A percentile compares a stretch with the other conserved stretches of the same genome.
phyloP scores from a whole-genome alignment of 2,329 filamentous ascomycete genomes.

The Hymenotorrendiella dingleyae region DNA sequence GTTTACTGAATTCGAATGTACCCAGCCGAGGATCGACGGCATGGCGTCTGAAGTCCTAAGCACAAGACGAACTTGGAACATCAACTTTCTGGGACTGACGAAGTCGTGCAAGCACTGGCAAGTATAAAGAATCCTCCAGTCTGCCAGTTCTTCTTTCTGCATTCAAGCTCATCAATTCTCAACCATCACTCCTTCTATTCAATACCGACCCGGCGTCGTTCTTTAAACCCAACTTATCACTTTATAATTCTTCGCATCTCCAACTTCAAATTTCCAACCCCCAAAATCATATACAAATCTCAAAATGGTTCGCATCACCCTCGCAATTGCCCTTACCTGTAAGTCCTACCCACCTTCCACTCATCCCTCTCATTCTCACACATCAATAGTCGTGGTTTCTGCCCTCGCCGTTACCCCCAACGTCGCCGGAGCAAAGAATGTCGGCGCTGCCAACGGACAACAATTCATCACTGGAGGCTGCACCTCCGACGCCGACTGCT shows the following conservation, averaged over 20 bases:
- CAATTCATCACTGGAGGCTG: conserved; percentile 37
- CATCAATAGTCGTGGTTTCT: conserved; percentile 26
- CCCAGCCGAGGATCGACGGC: too few relatives aligned
- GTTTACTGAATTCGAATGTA: too few relatives aligned
- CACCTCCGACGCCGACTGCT: conserved; percentile 31
- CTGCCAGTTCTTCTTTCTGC: conserved; percentile 4
- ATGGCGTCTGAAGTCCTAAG: too few relatives aligned
- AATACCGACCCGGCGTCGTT: neutral
- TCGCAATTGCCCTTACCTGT: conserved; percentile 5
- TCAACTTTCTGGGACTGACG: too few relatives aligned
- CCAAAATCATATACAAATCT: neutral
- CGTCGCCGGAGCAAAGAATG: conserved; percentile 31
- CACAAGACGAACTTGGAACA: too few relatives aligned
- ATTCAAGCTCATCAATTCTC: conserved; percentile 3
- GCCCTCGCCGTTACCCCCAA: conserved; percentile 32
- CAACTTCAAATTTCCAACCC: neutral
- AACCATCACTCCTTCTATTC: neutral
- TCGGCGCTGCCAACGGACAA: conserved; percentile 30
- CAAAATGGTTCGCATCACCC: conserved; percentile 3
- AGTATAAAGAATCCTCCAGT: too few relatives aligned
- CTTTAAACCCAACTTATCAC: neutral
- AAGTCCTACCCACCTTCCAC: neutral
- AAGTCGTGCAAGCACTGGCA: too few relatives aligned
- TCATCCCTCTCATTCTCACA: neutral
- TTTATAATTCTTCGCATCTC: too few relatives aligned